Conservation (phyloP, 306 rosid genomes). For the Malus asiatica region DNA sequence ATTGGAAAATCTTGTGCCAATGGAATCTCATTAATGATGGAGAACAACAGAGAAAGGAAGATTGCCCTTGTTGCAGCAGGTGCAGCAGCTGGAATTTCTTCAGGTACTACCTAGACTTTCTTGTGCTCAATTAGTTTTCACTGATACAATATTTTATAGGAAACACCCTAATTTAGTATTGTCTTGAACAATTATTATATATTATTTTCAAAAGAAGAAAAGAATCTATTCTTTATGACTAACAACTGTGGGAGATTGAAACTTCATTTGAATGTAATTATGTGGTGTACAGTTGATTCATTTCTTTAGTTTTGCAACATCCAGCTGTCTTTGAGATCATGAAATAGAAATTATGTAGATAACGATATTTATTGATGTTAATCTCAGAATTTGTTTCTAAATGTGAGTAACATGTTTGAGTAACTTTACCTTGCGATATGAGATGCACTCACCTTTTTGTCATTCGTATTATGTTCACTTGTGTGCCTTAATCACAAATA, state of each 20-base stretch:
- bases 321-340: not conserved
- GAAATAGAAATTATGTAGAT: not conserved
- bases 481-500: not conserved
- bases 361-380: not conserved
- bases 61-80: constrained; percentile 99
- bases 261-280: not conserved
- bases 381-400: not conserved
- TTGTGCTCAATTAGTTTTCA: constrained; percentile 14
- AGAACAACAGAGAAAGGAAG: constrained; percentile 80
- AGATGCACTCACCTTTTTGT: not conserved
- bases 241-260: not conserved
- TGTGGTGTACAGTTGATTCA: not conserved
- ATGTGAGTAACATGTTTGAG: not conserved
- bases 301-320: not conserved
- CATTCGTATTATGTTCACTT: not conserved
- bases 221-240: not conserved
- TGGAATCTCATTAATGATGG: constrained; percentile 92
- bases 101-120: constrained; percentile 48
- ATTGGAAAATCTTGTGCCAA: constrained; percentile 95
- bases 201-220: not conserved
- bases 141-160: not conserved
- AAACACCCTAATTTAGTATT: not conserved
- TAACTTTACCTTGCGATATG: not conserved
- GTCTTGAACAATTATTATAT: not conserved
- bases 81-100: constrained; percentile 94